Evolutionary conservation across 495 filamentous ascomycete genomes (phyloP).

Genomic region (Jackrogersella minutella): DNA sequence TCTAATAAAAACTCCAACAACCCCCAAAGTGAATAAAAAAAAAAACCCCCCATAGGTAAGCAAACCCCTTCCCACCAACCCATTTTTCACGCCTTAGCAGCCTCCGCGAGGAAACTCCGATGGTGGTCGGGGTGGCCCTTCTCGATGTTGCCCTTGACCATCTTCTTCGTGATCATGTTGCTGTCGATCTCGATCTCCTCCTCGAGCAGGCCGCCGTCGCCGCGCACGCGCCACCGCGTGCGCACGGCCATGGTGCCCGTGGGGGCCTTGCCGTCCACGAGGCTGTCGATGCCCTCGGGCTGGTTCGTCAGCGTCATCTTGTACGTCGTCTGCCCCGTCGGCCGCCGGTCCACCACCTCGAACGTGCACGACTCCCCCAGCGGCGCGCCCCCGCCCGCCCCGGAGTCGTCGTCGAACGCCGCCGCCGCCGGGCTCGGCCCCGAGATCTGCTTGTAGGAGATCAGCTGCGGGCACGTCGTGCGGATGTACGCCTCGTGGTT

Average conservation of each 20-base stretch:
- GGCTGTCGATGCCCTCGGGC: constrained; percentile 41
- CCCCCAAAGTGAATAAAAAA: too few relatives aligned
- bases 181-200: constrained; percentile 47
- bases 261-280: constrained; percentile 53
- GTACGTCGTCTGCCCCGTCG: constrained; percentile 51
- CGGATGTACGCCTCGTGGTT: constrained; percentile 57
- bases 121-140: constrained; percentile 31
- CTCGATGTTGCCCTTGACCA: constrained; percentile 46
- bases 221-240: constrained; percentile 49
- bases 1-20: too few relatives aligned
- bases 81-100: constrained; percentile 2
- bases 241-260: constrained; percentile 51
- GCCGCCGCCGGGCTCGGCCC: constrained; percentile 13
- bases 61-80: not conserved
- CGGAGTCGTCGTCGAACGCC: too few relatives aligned
- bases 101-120: constrained; percentile 27
- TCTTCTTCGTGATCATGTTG: constrained; percentile 48
- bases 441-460: constrained; percentile 37
- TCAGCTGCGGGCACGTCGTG: constrained; percentile 48
- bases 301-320: constrained; percentile 47
- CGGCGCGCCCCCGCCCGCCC: too few relatives aligned
- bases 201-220: constrained; percentile 16
- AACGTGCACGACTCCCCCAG: constrained; percentile 26
- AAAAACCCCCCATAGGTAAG: too few relatives aligned
- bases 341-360: constrained; percentile 44